A percentile compares a stretch with the other conserved stretches of the same genome.
These are phyloP conservation scores for Neurospora sp. DNA, from an alignment of 495 filamentous ascomycete genomes.

Conservation along the genomic window DNA sequence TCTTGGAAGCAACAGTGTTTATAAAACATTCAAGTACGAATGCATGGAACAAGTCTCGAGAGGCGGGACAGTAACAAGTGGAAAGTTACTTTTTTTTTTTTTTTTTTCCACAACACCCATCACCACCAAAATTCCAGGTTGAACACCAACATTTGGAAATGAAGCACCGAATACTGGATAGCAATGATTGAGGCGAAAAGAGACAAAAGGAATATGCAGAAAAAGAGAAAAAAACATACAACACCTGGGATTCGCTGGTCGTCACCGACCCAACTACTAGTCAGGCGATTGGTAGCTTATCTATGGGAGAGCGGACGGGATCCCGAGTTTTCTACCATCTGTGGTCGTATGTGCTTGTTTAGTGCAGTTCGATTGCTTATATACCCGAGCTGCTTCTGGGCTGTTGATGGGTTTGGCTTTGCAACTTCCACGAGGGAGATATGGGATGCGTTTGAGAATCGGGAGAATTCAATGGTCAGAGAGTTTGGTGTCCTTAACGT, in stretches of 20 bases:
- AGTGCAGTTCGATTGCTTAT: background rate
- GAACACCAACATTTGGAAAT: background rate
- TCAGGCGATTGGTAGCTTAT: conserved; percentile 21
- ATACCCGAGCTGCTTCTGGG: background rate
- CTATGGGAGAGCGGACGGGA: conserved; percentile 43
- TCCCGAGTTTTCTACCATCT: conserved; percentile 24
- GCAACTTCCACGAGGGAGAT: background rate
- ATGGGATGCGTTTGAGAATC: background rate
- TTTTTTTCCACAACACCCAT: background rate
- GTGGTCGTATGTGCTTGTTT: background rate
- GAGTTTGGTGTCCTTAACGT: background rate
- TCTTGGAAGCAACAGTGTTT: background rate
- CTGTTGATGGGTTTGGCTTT: background rate
- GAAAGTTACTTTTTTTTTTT: background rate
- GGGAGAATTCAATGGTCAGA: background rate
- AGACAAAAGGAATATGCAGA: no score
- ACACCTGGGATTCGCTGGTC: conserved; percentile 22
- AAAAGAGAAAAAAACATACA: conserved; percentile 11
- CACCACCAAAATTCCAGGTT: background rate
- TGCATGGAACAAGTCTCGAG: background rate
- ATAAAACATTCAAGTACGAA: background rate
- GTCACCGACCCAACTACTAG: conserved; percentile 41
- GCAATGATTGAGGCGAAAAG: background rate
- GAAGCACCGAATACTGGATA: background rate
- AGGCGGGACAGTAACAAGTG: background rate